phyloP scores from a whole-genome alignment of 2,329 filamentous ascomycete genomes.

The Exophiala bonariae region DNA sequence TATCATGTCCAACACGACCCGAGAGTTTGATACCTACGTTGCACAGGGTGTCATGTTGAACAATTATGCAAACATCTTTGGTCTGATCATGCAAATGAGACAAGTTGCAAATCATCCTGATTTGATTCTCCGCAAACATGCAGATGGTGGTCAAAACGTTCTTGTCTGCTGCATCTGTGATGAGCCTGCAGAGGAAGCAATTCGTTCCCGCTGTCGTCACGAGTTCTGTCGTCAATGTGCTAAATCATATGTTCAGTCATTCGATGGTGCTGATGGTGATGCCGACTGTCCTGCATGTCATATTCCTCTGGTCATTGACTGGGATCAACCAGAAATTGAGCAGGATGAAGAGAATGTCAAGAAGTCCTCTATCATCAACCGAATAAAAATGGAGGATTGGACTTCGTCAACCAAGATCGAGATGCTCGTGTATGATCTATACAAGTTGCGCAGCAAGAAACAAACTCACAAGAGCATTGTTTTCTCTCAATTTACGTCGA shows the following conservation, averaged over 20 bases:
- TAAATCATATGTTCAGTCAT: constrained; percentile 76
- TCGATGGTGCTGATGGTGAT: constrained; percentile 57
- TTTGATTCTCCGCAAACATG: constrained; percentile 84
- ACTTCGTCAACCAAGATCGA: constrained; percentile 98
- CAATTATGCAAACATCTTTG: constrained; percentile 98
- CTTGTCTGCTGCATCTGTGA: constrained; percentile 94
- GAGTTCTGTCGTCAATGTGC: constrained; percentile 85
- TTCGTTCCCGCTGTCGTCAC: constrained; percentile 88
- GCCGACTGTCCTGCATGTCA: constrained; percentile 83
- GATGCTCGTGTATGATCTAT: constrained; percentile 89
- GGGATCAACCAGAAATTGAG: constrained; percentile 93
- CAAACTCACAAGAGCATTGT: constrained; percentile 95
- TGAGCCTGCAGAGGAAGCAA: constrained; percentile 90
- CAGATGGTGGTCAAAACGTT: constrained; percentile 82
- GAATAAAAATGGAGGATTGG: constrained; percentile 99
- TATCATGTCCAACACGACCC: constrained; percentile 88
- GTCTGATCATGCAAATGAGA: constrained; percentile 98
- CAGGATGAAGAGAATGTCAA: constrained; percentile 84
- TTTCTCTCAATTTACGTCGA: constrained; percentile 95
- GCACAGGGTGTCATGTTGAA: constrained; percentile 90
- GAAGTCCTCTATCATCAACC: constrained; percentile 96
- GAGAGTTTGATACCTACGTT: constrained; percentile 94
- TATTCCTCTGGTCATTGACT: constrained; percentile 83
- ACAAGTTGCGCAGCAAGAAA: constrained; percentile 87
- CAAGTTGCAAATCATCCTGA: constrained; percentile 97